phyloP scores from a whole-genome alignment of 2,329 filamentous ascomycete species.

The Exophiala sp. region DNA sequence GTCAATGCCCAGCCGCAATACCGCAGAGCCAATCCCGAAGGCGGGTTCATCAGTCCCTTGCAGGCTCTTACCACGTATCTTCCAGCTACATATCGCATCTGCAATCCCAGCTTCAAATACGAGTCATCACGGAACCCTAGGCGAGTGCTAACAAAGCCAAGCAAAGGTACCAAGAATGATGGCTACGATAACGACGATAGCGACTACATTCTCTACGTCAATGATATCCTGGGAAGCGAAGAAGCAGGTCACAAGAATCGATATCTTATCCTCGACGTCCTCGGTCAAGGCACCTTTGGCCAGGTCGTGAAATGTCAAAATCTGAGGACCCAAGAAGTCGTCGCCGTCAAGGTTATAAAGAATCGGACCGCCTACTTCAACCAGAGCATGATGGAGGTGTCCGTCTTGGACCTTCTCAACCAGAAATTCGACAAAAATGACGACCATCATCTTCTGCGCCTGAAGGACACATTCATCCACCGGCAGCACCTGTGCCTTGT shows the following conservation, averaged over 20 bases:
- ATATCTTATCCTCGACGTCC: slow-evolving; percentile 92
- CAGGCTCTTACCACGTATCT: slow-evolving; percentile 92
- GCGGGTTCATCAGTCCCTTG: slow-evolving; percentile 94
- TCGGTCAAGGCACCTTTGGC: slow-evolving; percentile 95
- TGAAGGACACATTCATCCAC: slow-evolving; percentile 98
- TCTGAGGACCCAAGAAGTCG: slow-evolving; percentile 94
- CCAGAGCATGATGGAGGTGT: slow-evolving; percentile 99
- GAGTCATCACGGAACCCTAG: slow-evolving; percentile 95
- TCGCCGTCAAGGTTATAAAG: slow-evolving; percentile 98
- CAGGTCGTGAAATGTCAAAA: slow-evolving; percentile 99
- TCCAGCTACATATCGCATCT: slow-evolving; percentile 94
- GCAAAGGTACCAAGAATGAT: slow-evolving; percentile 97
- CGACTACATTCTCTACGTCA: slow-evolving; percentile 98
- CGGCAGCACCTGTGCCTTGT: slow-evolving; percentile 93
- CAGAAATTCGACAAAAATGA: slow-evolving; percentile 99
- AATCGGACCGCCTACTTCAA: slow-evolving; percentile 99
- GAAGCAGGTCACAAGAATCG: slow-evolving; percentile 99
- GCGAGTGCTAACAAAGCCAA: slow-evolving; percentile 92
- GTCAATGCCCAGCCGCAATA: slow-evolving; percentile 85
- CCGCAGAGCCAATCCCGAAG: slow-evolving; percentile 88
- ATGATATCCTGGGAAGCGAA: slow-evolving; percentile 95
- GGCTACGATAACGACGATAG: slow-evolving; percentile 99
- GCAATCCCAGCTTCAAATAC: slow-evolving; percentile 97
- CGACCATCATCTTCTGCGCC: slow-evolving; percentile 85
- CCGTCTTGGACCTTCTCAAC: slow-evolving; percentile 93